Base-by-base conservation (phyloP, 2,329 filamentous ascomycete species). In the Periglandula ipomoeae region DNA sequence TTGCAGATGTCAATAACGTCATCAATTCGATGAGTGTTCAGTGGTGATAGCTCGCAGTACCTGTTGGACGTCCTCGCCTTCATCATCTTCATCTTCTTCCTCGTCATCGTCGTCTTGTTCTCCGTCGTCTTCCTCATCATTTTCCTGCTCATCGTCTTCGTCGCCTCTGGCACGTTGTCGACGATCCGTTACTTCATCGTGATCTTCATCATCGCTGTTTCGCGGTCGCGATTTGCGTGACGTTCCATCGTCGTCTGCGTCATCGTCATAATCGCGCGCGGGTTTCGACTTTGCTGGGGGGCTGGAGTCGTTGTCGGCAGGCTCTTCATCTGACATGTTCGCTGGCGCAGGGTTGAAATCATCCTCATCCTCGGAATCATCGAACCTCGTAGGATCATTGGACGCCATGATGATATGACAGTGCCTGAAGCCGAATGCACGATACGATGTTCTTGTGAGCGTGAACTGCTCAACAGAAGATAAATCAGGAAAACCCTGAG, bases 271-370 rank as follows among this genome's bases (percentile, higher is more conserved):
- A 10, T 50, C 41, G 24, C 53, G 61, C 44, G 63, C 65, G 53
- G 51, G 17, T 47, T 47, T 26, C 74, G 19, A 71, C 73, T 56
- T 48, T 50, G 37, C 45, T 52, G 51, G 42, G 53, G 52, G 0
- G 76, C 71, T n/a, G 38, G 19, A 53, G 15, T 67, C 65, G 5
- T 69, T 67, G 3, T 69, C 69, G 32, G 65, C 68, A 20, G 60
- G 61, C 46, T 69, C 67, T 5, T 68, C 82, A 56, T 91, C 87
- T 3, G 87, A 93, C 30, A 80, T 61, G 50, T 88, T 80, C 52
- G 80, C 84, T 19, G 85, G 84, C 44, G 77, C 81, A 45, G 89
- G 90, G 65, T 95, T 95, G 76, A 96, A 95, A 65, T 91, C 85
- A 52, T 87, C 84, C 58, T 94, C 89, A 45, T 93, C 87, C 49